Conservation (phyloP, 179 eudicot species). For the Corrigiola litoralis region DNA sequence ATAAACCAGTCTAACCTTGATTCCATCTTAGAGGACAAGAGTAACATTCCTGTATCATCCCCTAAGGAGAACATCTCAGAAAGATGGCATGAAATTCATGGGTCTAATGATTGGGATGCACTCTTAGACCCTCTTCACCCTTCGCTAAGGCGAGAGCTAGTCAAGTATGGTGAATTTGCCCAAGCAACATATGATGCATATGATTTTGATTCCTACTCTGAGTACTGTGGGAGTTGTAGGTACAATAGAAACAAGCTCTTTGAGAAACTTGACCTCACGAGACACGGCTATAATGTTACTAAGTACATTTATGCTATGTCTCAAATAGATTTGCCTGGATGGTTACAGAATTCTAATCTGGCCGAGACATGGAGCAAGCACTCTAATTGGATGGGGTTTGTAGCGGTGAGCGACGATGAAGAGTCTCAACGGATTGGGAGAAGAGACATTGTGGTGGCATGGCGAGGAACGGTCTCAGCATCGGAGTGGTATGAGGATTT, state of each 20-base stretch:
- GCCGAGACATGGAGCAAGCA: constrained; percentile 61
- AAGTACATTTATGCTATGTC: constrained; percentile 83
- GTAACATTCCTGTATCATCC: constrained; percentile 40
- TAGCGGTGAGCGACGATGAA: constrained; percentile 58
- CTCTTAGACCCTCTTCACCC: constrained; percentile 61
- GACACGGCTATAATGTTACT: constrained; percentile 51
- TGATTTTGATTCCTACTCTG: constrained; percentile 58
- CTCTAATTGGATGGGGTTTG: constrained; percentile 86
- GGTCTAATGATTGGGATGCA: constrained; percentile 40
- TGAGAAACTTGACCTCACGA: constrained; percentile 37
- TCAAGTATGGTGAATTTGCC: constrained; percentile 77
- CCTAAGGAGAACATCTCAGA: constrained; percentile 54
- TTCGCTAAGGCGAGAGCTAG: constrained; percentile 46
- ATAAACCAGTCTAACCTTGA: constrained; percentile 10
- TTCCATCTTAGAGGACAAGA: constrained; percentile 31
- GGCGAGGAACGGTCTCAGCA: constrained; percentile 77
- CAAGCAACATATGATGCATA: constrained; percentile 83
- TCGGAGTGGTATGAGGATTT: constrained; percentile 83
- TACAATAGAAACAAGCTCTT: constrained; percentile 40
- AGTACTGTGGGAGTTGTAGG: constrained; percentile 74
- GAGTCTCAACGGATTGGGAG: constrained; percentile 58
- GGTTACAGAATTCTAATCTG: constrained; percentile 50
- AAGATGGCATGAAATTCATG: constrained; percentile 58
- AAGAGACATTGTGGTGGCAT: constrained; percentile 63
- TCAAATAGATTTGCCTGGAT: constrained; percentile 46